Base-by-base conservation (phyloP, 2,329 filamentous ascomycete genomes). In the Arthrinium puccinioides region DNA sequence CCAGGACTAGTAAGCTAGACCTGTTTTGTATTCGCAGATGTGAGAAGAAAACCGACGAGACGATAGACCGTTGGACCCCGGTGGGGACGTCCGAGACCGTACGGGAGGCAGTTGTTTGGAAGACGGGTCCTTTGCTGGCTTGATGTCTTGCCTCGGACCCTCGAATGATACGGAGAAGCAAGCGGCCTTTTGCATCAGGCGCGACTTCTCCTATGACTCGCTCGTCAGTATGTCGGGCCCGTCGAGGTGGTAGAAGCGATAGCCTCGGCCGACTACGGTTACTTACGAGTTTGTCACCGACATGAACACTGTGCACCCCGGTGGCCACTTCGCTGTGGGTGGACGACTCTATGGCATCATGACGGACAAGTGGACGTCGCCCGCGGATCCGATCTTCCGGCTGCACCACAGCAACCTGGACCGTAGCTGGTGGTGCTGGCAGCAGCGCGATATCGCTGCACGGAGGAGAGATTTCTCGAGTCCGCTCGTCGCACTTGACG, bases 321-420 rank as follows among this genome's bases (percentile, higher is more conserved):
- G 32, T n/a, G 38, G 38, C 4, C 38, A 40, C 20, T 40, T 32
- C 32, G 38, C 32, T 7, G 24, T 36, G 6, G 38, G 38, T 5
- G 38, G 38, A 4, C n/a, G n/a, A n/a, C 21, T 36, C 19, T 40
- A 40, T 23, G 38, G 32, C 16, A 37, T 33, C 6, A 40, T 40
- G 38, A 36, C 32, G 27, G 38, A 40, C 14, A 20, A 25, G 33
- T 37, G 23, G 23, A 21, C 27, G 19, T 40, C 38, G 30, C 33
- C 33, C 16, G 15, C 24, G 33, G 38, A 40, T 28, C 38, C 38
- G 19, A 18, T 40, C 9, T 40, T 40, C 29, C 37, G 20, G 16
- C n/a, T 33, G 16, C 38, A 40, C 16, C 38, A 40, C 19, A 20
- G 24, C 4, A 37, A 37, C n/a, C 9, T 40, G 9, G 38, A 40